phyloP scores from a whole-genome alignment of 345 rosid species.

The Kernera saxatilis region DNA sequence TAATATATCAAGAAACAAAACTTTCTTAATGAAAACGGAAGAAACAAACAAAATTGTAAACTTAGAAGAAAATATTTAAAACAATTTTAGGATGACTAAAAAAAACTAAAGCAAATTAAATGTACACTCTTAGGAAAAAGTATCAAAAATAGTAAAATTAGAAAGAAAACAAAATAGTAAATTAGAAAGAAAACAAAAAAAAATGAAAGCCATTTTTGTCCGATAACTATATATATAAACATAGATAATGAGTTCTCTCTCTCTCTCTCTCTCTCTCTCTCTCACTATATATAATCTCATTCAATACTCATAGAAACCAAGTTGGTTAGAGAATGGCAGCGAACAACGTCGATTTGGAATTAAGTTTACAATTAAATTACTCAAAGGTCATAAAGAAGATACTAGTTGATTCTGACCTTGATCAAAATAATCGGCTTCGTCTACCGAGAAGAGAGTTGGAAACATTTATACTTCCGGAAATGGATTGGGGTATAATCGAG shows the following conservation, averaged over 20 bases:
- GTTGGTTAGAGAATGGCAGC: background rate
- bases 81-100: too few relatives aligned
- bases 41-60: too few relatives aligned
- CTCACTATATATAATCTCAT: too few relatives aligned
- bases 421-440: background rate
- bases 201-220: background rate
- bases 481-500: background rate
- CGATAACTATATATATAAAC: background rate
- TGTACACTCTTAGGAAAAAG: background rate
- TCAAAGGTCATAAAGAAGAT: background rate
- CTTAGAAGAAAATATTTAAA: too few relatives aligned
- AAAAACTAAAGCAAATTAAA: too few relatives aligned
- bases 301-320: background rate
- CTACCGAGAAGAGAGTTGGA: background rate
- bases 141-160: too few relatives aligned
- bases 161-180: too few relatives aligned
- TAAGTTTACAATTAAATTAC: background rate
- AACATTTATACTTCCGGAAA: background rate
- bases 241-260: background rate
- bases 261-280: too few relatives aligned
- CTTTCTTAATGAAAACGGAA: too few relatives aligned
- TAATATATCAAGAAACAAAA: too few relatives aligned
- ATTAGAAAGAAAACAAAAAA: too few relatives aligned
- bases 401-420: background rate
- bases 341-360: too few relatives aligned